phyloP scores from a whole-genome alignment of 192 early-diverging fungal genomes.

The Linnemannia hyalina region DNA sequence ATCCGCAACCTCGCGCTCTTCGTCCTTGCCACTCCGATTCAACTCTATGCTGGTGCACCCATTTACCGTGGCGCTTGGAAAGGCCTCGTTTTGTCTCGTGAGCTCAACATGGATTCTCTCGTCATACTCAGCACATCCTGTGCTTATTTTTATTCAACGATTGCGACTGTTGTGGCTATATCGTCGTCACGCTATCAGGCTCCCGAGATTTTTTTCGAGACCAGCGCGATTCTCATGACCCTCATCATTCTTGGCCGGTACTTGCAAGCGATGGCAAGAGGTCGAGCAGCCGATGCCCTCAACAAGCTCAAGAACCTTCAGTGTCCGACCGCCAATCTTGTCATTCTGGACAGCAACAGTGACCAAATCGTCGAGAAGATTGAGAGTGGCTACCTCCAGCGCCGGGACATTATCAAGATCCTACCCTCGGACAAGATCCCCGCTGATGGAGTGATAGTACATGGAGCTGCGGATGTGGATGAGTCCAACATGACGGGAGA shows the following conservation, averaged over 20 bases:
- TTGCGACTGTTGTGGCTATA: conserved; percentile 31
- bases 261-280: conserved; percentile 78
- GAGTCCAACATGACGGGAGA: conserved; percentile 87
- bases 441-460: conserved; percentile 65
- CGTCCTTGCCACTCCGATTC: conserved; percentile 73
- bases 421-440: conserved; percentile 72
- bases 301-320: conserved; percentile 73
- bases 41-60: conserved; percentile 73
- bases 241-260: conserved; percentile 84
- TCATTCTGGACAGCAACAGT: conserved; percentile 34
- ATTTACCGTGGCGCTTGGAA: conserved; percentile 75
- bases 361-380: background rate
- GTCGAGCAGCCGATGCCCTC: conserved; percentile 77
- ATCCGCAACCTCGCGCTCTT: conserved; percentile 61
- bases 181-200: background rate
- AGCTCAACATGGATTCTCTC: conserved; percentile 82
- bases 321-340: conserved; percentile 72
- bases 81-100: conserved; percentile 62
- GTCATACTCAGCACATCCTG: conserved; percentile 76
- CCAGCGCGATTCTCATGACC: conserved; percentile 75
- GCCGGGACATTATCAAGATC: conserved; percentile 78
- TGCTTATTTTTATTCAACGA: conserved; percentile 65
- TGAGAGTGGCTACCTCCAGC: conserved; percentile 32
- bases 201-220: conserved; percentile 75
- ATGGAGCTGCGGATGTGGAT: conserved; percentile 70